Conservation (phyloP, 495 filamentous ascomycete genomes). For the Aspergillus bertholletiae region DNA sequence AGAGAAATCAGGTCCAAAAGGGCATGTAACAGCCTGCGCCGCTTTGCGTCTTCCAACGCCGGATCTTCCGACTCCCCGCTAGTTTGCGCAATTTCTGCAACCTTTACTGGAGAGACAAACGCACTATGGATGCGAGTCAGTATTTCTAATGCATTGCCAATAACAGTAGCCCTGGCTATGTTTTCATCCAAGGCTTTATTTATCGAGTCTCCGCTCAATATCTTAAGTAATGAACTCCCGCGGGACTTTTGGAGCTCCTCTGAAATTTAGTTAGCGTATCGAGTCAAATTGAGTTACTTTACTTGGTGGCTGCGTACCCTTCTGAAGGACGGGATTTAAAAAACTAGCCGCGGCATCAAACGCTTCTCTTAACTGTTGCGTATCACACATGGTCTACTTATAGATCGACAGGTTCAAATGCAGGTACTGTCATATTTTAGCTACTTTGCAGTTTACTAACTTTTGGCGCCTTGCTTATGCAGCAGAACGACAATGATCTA, state of each 20-base stretch:
- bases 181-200: slow-evolving; percentile 2
- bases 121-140: slow-evolving; percentile 35
- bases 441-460: not conserved
- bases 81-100: slow-evolving; percentile 4
- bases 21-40: slow-evolving; percentile 44
- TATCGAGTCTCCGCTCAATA: slow-evolving; percentile 15
- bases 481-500: not conserved
- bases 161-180: slow-evolving; percentile 21
- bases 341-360: slow-evolving; percentile 38
- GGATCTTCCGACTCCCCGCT: slow-evolving; percentile 19
- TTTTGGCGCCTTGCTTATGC: no score
- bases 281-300: not conserved
- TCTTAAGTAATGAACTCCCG: slow-evolving; percentile 38
- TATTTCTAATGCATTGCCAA: slow-evolving; percentile 36
- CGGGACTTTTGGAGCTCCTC: slow-evolving; percentile 36
- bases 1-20: slow-evolving; percentile 52
- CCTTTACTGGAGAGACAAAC: slow-evolving; percentile 26
- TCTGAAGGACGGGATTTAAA: slow-evolving; percentile 38
- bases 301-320: slow-evolving; percentile 34
- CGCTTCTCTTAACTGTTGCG: slow-evolving; percentile 19
- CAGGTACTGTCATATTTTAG: not conserved
- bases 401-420: not conserved
- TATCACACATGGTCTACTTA: slow-evolving; percentile 29
- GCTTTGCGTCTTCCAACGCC: slow-evolving; percentile 39
- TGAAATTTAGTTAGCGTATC: slow-evolving; percentile 32